Evolutionary conservation across 495 filamentous ascomycete species (phyloP).

Genomic region (Penicillium odoratum): DNA sequence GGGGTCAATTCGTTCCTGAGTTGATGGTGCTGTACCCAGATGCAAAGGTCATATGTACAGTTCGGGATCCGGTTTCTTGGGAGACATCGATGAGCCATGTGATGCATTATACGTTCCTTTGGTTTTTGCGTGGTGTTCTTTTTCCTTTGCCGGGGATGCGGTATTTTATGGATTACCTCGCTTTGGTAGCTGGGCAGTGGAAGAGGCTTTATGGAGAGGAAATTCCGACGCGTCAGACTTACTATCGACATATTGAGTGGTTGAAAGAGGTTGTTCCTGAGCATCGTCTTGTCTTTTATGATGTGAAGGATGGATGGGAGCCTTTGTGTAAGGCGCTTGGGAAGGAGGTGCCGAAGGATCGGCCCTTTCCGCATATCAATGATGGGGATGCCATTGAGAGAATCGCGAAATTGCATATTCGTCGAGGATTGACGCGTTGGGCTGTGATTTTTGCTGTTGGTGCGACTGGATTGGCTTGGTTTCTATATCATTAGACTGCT

Average conservation of each 20-base stretch:
- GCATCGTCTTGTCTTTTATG: conserved; percentile 46
- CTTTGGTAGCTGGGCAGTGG: conserved; percentile 23
- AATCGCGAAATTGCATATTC: conserved; percentile 16
- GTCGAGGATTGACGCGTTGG: conserved; percentile 15
- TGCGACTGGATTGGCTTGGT: conserved; percentile 6
- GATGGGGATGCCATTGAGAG: conserved; percentile 20
- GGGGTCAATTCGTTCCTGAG: conserved; percentile 27
- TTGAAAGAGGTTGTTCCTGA: conserved; percentile 42
- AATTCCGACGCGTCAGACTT: conserved; percentile 10
- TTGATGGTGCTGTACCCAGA: conserved; percentile 30
- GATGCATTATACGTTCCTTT: conserved; percentile 7
- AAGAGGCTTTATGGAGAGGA: conserved; percentile 16
- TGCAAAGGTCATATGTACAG: conserved; percentile 31
- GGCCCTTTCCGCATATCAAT: conserved; percentile 42
- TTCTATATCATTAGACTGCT: neutral
- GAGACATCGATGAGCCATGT: conserved; percentile 23
- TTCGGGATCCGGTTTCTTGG: conserved; percentile 26
- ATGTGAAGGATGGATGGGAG: conserved; percentile 50
- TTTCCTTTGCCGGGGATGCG: conserved; percentile 30
- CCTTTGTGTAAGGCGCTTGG: conserved; percentile 50
- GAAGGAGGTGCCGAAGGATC: conserved; percentile 38
- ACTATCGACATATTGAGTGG: conserved; percentile 29
- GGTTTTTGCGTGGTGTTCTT: conserved; percentile 22
- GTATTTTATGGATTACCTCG: conserved; percentile 21
- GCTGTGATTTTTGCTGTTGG: conserved; percentile 7